Conservation (phyloP, 2,329 filamentous ascomycete species). For the Gremmenia infestans region DNA sequence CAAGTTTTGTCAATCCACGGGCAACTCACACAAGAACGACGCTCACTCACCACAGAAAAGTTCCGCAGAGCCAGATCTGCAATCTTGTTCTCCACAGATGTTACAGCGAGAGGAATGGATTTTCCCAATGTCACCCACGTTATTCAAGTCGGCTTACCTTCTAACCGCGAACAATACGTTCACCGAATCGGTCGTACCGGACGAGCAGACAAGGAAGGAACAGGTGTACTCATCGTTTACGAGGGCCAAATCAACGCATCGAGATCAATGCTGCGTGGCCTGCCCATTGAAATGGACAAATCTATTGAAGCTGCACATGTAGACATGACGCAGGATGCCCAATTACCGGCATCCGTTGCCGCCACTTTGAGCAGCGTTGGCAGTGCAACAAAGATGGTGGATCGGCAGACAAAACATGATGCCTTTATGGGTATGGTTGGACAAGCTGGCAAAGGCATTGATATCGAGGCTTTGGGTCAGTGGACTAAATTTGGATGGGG, state of each 20-base stretch:
- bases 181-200: conserved; percentile 73
- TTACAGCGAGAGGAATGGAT: conserved; percentile 79
- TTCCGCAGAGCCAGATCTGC: conserved; percentile 63
- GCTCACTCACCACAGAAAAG: conserved; percentile 63
- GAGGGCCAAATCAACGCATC: conserved; percentile 17
- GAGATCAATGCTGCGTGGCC: conserved; percentile 20
- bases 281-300: conserved; percentile 27
- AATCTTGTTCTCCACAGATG: conserved; percentile 73
- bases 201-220: conserved; percentile 67
- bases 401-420: conserved; percentile 19
- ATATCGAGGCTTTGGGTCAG: conserved; percentile 23
- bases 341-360: conserved; percentile 27
- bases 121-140: conserved; percentile 76
- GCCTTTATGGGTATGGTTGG: conserved; percentile 26
- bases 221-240: conserved; percentile 42
- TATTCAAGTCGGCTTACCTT: conserved; percentile 64
- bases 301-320: conserved; percentile 23
- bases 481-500: conserved; percentile 32
- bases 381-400: conserved; percentile 27
- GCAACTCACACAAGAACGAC: conserved; percentile 62
- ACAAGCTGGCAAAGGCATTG: conserved; percentile 2
- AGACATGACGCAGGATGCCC: conserved; percentile 32
- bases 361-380: conserved; percentile 24
- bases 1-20: conserved; percentile 62
- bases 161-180: conserved; percentile 65